A percentile compares a stretch with the other conserved stretches of the same genome.
These are phyloP conservation scores for Rhizophora mangle DNA, from an alignment of 345 rosid genomes.

Conservation along the genomic window DNA sequence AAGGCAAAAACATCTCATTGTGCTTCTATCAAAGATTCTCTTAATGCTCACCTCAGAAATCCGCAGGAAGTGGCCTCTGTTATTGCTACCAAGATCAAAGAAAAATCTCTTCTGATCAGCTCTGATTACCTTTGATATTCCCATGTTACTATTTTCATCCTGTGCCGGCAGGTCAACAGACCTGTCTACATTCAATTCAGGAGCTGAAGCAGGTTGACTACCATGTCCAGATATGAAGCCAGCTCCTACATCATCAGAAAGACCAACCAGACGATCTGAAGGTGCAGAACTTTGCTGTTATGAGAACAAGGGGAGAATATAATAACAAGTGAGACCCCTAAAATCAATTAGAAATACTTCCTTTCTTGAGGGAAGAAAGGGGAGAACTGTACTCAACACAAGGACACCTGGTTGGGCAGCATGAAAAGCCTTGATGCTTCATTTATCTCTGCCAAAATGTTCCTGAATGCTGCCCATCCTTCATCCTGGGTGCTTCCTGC, in stretches of 20 bases:
- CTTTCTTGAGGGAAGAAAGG: neutral
- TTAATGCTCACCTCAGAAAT: conserved; percentile 71
- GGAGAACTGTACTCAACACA: conserved; percentile 17
- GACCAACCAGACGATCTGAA: conserved; percentile 75
- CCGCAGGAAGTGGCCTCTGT: conserved; percentile 90
- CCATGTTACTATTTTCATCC: conserved; percentile 61
- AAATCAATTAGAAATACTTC: conserved; percentile 4
- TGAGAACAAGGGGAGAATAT: conserved; percentile 12
- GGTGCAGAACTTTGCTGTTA: conserved; percentile 69
- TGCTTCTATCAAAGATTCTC: neutral
- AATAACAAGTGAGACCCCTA: conserved; percentile 16
- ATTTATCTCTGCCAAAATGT: conserved; percentile 81
- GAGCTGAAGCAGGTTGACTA: conserved; percentile 61
- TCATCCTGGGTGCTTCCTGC: conserved; percentile 85
- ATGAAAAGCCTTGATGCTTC: conserved; percentile 75
- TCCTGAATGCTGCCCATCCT: conserved; percentile 98
- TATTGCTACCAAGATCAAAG: conserved; percentile 95
- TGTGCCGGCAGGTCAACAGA: conserved; percentile 63
- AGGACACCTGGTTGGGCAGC: conserved; percentile 68
- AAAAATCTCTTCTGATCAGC: conserved; percentile 91
- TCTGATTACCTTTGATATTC: conserved; percentile 79
- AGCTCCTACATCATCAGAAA: conserved; percentile 98
- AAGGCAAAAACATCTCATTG: too few relatives aligned
- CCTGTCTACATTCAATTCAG: conserved; percentile 69
- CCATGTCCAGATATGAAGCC: conserved; percentile 96